A percentile compares a stretch with the other conserved stretches of the same genome.
These are phyloP conservation scores for Tylopilus sp. DNA, from an alignment of 1,284 basidiomycete genomes.

Conservation along the genomic window DNA sequence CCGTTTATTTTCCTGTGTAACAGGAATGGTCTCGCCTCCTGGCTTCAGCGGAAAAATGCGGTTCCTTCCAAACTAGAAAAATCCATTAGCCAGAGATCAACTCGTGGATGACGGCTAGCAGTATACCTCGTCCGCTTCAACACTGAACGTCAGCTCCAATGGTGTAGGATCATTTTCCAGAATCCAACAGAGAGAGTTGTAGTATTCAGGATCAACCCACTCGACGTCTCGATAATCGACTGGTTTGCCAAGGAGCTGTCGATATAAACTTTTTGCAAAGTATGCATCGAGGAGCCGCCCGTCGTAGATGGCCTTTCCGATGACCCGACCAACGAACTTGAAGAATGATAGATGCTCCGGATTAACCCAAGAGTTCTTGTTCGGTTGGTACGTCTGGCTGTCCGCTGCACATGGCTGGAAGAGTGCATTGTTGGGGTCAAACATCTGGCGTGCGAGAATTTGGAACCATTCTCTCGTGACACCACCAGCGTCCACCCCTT, in stretches of 20 bases:
- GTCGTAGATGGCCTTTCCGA: conserved; percentile 95
- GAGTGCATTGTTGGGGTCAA: conserved; percentile 98
- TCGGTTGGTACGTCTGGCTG: conserved; percentile 92
- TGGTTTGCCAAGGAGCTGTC: conserved; percentile 86
- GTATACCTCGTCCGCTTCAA: conserved; percentile 86
- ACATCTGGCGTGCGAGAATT: conserved; percentile 97
- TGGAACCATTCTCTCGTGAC: conserved; percentile 99
- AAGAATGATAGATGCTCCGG: conserved; percentile 96
- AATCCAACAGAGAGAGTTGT: conserved; percentile 91
- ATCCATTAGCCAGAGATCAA: neutral
- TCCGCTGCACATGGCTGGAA: conserved; percentile 98
- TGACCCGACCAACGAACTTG: conserved; percentile 97
- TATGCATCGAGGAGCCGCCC: conserved; percentile 96
- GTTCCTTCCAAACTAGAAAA: conserved; percentile 76
- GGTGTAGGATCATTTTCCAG: conserved; percentile 85
- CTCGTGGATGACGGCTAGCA: neutral
- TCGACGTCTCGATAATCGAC: conserved; percentile 94
- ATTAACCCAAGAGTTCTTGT: conserved; percentile 93
- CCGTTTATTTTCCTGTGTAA: conserved; percentile 93
- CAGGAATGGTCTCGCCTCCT: conserved; percentile 75
- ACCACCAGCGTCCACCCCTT: conserved; percentile 97
- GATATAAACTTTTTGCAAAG: conserved; percentile 93
- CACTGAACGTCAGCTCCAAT: conserved; percentile 84
- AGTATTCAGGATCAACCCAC: conserved; percentile 96
- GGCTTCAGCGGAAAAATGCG: conserved; percentile 85